These are phyloP conservation scores for Pichia eremophila DNA, from an alignment of 805 yeast species.

Conservation along the genomic window DNA sequence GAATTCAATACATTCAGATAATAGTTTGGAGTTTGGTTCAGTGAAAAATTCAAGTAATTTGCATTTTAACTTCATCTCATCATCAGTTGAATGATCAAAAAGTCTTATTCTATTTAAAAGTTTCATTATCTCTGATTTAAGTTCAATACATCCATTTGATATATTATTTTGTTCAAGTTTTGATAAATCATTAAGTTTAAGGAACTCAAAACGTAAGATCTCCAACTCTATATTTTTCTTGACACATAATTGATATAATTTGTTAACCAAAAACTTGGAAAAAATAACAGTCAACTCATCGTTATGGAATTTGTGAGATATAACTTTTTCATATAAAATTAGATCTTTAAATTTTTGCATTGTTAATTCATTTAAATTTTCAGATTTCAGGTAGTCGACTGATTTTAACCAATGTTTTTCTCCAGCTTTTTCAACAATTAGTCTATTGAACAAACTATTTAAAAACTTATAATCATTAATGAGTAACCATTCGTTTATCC, in stretches of 20 bases:
- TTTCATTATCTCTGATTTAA: slow-evolving; percentile 8
- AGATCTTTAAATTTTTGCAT: neutral
- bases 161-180: neutral
- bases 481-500: slow-evolving; percentile 7
- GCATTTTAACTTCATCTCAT: neutral
- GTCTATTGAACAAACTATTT: neutral
- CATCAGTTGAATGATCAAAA: slow-evolving; percentile 6
- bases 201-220: slow-evolving; percentile 1
- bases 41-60: slow-evolving; percentile 13
- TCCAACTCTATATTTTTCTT: neutral
- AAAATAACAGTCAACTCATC: neutral
- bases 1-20: slow-evolving; percentile 12
- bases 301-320: neutral
- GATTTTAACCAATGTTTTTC: neutral
- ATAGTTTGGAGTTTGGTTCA: slow-evolving; percentile 13
- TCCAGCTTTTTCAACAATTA: neutral
- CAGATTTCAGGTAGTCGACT: neutral
- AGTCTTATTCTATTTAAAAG: slow-evolving; percentile 6
- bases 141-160: neutral
- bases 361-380: neutral
- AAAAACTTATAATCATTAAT: neutral
- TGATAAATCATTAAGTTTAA: neutral
- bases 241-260: neutral
- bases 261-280: neutral
- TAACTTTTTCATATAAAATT: neutral